Conservation (phyloP, 2,329 filamentous ascomycete species). For the Alternaria postmessia region DNA sequence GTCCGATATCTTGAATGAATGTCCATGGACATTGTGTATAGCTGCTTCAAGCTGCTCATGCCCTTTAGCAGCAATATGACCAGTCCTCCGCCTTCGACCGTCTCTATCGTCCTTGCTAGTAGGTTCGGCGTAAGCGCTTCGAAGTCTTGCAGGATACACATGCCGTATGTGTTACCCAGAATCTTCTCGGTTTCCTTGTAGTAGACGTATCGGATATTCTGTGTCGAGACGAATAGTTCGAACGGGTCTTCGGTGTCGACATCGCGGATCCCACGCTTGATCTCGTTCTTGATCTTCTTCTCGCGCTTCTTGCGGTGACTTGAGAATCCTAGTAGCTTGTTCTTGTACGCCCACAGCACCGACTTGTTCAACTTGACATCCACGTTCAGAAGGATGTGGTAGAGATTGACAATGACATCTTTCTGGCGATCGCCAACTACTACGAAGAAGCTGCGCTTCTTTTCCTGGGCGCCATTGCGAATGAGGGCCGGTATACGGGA, state of each 20-base stretch:
- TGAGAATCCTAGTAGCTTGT: slow-evolving; percentile 92
- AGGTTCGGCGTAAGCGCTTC: slow-evolving; percentile 98
- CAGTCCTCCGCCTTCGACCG: slow-evolving; percentile 93
- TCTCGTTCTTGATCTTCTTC: slow-evolving; percentile 97
- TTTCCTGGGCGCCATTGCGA: slow-evolving; percentile 66
- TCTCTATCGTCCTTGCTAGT: slow-evolving; percentile 93
- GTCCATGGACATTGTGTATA: slow-evolving; percentile 97
- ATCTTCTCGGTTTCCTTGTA: slow-evolving; percentile 99
- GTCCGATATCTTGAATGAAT: slow-evolving; percentile 96
- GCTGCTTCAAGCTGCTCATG: slow-evolving; percentile 95
- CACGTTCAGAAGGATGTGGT: slow-evolving; percentile 89
- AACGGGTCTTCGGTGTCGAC: slow-evolving; percentile 93
- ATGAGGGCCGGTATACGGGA: slow-evolving; percentile 53
- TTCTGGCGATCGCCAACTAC: slow-evolving; percentile 94
- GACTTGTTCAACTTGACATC: slow-evolving; percentile 96
- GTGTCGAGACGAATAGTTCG: slow-evolving; percentile 93
- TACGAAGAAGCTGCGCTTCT: slow-evolving; percentile 98
- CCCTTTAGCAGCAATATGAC: slow-evolving; percentile 92
- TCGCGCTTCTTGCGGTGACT: slow-evolving; percentile 97
- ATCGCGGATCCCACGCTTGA: slow-evolving; percentile 93
- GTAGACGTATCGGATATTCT: slow-evolving; percentile 98
- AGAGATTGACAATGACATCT: slow-evolving; percentile 93
- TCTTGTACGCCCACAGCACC: slow-evolving; percentile 98
- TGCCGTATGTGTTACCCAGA: slow-evolving; percentile 95
- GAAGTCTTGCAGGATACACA: slow-evolving; percentile 98